Evolutionary conservation across 2,329 filamentous ascomycete genomes (phyloP).

Genomic region (Teratosphaeria gauchensis): DNA sequence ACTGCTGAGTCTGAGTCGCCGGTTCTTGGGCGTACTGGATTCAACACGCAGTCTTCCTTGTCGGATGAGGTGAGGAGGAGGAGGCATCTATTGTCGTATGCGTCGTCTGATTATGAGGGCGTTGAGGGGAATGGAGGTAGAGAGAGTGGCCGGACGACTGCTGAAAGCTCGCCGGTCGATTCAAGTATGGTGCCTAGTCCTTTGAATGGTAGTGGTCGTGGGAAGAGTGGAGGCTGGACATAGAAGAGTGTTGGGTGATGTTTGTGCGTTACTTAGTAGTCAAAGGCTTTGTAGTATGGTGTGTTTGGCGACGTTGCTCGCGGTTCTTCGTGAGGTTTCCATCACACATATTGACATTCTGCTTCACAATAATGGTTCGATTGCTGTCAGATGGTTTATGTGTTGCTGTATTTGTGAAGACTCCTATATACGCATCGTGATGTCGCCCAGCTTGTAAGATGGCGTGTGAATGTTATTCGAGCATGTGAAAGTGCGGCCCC

Average conservation of each 20-base stretch:
- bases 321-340: neutral
- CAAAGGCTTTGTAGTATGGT: neutral
- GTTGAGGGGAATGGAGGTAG: neutral
- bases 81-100: conserved; percentile 15
- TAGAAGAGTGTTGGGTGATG: neutral
- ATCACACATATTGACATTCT: neutral
- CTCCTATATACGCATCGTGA: no score
- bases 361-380: neutral
- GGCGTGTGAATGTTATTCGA: neutral
- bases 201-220: neutral
- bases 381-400: neutral
- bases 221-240: neutral
- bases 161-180: neutral
- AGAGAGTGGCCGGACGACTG: neutral
- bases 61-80: conserved; percentile 10
- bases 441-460: neutral
- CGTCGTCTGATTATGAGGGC: neutral
- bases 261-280: neutral
- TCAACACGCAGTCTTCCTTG: conserved; percentile 1
- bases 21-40: conserved; percentile 10
- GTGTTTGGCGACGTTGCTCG: neutral
- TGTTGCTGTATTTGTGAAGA: neutral
- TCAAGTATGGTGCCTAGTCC: neutral
- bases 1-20: conserved; percentile 11
- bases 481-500: neutral